Conservation (phyloP, 495 filamentous ascomycete genomes). For the Aspergillus heteromorphus region DNA sequence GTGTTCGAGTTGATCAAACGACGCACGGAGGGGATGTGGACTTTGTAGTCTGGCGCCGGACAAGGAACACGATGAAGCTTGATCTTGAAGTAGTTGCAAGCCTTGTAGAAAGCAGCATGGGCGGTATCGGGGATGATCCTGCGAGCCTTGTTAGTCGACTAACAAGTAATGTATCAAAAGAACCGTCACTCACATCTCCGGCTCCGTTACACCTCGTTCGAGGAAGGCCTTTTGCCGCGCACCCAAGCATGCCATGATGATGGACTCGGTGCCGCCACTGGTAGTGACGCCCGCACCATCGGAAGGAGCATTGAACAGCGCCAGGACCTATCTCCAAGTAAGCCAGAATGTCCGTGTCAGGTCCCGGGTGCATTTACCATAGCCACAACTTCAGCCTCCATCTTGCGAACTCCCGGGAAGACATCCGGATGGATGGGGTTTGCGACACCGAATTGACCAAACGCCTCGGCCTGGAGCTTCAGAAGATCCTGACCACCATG, state of each 20-base stretch:
- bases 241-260: constrained; percentile 86
- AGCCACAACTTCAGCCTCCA: constrained; percentile 96
- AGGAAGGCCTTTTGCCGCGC: constrained; percentile 81
- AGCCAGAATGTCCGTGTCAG: background rate
- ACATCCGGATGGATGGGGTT: constrained; percentile 99
- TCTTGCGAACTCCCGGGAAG: constrained; percentile 96
- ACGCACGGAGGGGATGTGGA: constrained; percentile 66
- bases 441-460: constrained; percentile 86
- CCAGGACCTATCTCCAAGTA: constrained; percentile 53
- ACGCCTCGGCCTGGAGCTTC: constrained; percentile 85
- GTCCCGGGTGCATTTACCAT: constrained; percentile 56
- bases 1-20: constrained; percentile 95
- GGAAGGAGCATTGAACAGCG: constrained; percentile 84
- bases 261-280: constrained; percentile 90
- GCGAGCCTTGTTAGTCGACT: constrained; percentile 16
- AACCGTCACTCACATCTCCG: constrained; percentile 69
- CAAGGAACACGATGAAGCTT: constrained; percentile 86
- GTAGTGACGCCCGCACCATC: constrained; percentile 85
- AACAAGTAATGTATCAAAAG: background rate
- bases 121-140: constrained; percentile 93
- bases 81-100: constrained; percentile 90
- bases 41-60: constrained; percentile 79
- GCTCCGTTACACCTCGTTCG: constrained; percentile 84
- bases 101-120: constrained; percentile 95
- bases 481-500: constrained; percentile 83